Base-by-base conservation (phyloP, 768 basidiomycete species). In the Rhodotorula babjevae region DNA sequence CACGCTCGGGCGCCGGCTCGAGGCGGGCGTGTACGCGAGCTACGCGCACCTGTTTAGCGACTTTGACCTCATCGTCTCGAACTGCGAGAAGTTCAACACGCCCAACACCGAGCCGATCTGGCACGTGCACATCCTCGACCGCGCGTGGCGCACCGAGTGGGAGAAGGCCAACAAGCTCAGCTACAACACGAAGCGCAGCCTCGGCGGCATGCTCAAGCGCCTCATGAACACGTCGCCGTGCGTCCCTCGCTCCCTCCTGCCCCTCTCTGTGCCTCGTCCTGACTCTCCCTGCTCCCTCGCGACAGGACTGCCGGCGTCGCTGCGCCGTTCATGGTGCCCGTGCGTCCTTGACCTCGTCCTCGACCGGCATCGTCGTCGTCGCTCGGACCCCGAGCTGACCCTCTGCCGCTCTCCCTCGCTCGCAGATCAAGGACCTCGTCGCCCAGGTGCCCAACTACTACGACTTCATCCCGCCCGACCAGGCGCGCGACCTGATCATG, bases 51-150 rank as follows among this genome's bases (percentile, higher is more conserved):
- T 98, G 72, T 87, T 85, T 67, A 85, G 84, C 72, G 94, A 97
- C 77, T 83, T 91, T 63, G 87, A 90, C 65, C 86, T 94, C 10
- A 86, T 96, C 60, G 89, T 96, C 79, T 84, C 81, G 79, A 99
- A 99, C 78, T 97, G 94, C 80, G 88, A 92, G 46, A 85, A 87
- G 76, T 99, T 98, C 85, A 99, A 99, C 78, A 90, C 90, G 27
- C 86, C 88, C 11, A 86, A 84, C 29, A 91, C 92, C 0, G 89
- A 87, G 72, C 90, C 92, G 8, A 84, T 86, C 60, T 83, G 84
- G 40, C 89, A 88, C 74, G 90, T 90, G 7, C 88, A 90, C 65
- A 80, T 82, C 9, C 84, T 93, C 23, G 93, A 97, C 81, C 86
- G 83, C 61, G 84, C 81, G 14, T 93, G 89, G 83, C 88, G 87